Evolutionary conservation across 108 stramenopile species (phyloP).

Genomic region (Fragilariopsis cylindrus): DNA sequence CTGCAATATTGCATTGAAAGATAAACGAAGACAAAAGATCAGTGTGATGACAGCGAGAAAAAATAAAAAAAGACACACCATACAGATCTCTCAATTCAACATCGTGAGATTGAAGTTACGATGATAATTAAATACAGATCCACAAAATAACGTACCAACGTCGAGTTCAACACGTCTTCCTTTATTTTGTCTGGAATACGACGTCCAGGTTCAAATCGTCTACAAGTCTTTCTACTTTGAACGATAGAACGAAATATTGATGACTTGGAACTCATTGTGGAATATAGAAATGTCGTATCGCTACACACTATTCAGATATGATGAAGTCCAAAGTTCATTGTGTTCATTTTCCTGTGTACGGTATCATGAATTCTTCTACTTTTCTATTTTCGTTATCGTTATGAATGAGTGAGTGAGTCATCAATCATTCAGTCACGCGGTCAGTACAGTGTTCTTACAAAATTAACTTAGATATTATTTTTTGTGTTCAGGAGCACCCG

Average conservation of each 20-base stretch:
- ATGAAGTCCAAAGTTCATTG: too few relatives aligned
- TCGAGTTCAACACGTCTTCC: constrained; percentile 58
- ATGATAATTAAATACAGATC: too few relatives aligned
- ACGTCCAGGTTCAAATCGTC: constrained; percentile 64
- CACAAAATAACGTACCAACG: constrained; percentile 53
- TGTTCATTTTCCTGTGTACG: too few relatives aligned
- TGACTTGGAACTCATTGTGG: constrained; percentile 22
- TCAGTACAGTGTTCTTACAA: too few relatives aligned
- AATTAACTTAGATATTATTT: too few relatives aligned
- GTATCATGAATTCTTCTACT: too few relatives aligned
- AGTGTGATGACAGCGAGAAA: background rate
- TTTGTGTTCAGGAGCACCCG: too few relatives aligned
- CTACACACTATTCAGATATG: too few relatives aligned
- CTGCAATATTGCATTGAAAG: constrained; percentile 23
- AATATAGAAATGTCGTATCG: background rate
- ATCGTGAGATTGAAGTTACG: too few relatives aligned
- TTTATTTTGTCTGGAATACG: constrained; percentile 49
- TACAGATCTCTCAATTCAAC: background rate
- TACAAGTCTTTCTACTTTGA: constrained; percentile 49
- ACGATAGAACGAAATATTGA: constrained; percentile 66
- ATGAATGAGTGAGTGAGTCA: too few relatives aligned
- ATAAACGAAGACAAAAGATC: background rate
- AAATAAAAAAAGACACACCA: constrained; percentile 8
- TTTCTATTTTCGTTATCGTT: too few relatives aligned
- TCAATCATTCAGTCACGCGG: too few relatives aligned